phyloP scores from a whole-genome alignment of 257 asterid species.

The Verbena officinalis region DNA sequence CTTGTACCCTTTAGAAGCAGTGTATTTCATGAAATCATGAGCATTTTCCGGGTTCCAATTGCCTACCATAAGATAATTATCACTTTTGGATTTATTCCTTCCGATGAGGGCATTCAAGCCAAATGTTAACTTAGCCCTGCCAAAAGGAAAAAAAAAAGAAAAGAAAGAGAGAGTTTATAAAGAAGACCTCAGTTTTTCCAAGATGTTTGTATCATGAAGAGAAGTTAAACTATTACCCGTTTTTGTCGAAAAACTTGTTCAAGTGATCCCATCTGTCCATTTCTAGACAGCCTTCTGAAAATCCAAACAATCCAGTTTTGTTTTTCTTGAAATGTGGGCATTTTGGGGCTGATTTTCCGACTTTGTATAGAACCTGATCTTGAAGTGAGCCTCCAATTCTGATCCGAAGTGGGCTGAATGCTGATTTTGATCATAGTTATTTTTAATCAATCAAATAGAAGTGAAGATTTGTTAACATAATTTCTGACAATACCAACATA shows the following conservation, averaged over 20 bases:
- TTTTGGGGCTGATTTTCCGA: slow-evolving; percentile 42
- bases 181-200: background rate
- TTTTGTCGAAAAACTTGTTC: slow-evolving; percentile 51
- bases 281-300: slow-evolving; percentile 59
- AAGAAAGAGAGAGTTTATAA: no score
- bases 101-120: slow-evolving; percentile 78
- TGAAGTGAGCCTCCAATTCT: slow-evolving; percentile 76
- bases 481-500: no score
- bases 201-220: background rate
- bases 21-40: slow-evolving; percentile 60
- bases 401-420: slow-evolving; percentile 59
- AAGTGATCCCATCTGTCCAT: slow-evolving; percentile 77
- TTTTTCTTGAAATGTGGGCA: slow-evolving; percentile 58
- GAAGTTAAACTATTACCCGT: slow-evolving; percentile 43
- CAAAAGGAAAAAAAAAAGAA: no score
- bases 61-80: slow-evolving; percentile 53
- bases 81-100: slow-evolving; percentile 33
- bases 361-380: slow-evolving; percentile 64
- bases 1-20: slow-evolving; percentile 63
- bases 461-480: no score
- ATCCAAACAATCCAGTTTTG: slow-evolving; percentile 51
- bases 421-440: slow-evolving; percentile 34
- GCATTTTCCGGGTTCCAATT: slow-evolving; percentile 68
- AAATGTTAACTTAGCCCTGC: slow-evolving; percentile 68
- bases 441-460: background rate